Percentiles rank a stretch among this genome's conserved stretches.
Evolutionary conservation across 768 basidiomycete species (phyloP).

Genomic region (Gelatoporia subvermispora): DNA sequence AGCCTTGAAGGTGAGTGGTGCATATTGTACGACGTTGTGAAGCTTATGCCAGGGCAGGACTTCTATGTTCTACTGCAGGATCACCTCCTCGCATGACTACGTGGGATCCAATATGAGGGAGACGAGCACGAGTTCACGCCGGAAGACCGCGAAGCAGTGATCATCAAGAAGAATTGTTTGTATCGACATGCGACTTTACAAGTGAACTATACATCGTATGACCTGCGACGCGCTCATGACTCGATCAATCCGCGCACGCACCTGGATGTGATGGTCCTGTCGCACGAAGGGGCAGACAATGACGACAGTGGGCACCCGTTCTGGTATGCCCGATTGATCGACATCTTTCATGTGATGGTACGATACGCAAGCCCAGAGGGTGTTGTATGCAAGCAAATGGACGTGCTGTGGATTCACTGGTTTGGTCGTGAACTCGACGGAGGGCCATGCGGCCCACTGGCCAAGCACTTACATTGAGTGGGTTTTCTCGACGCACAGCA

Average conservation of each 20-base stretch:
- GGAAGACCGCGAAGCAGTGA: conserved; percentile 7
- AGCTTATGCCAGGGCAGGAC: conserved; percentile 12
- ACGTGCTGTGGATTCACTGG: conserved; percentile 39
- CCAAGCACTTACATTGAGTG: conserved; percentile 29
- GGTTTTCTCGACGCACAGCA: conserved; percentile 31
- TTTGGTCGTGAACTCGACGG: conserved; percentile 24
- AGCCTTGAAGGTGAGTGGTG: conserved; percentile 21
- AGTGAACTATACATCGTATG: conserved; percentile 40
- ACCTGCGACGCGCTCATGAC: conserved; percentile 37
- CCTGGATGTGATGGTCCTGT: conserved; percentile 26
- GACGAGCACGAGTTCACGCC: conserved; percentile 24
- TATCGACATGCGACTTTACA: conserved; percentile 28
- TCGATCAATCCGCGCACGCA: conserved; percentile 33
- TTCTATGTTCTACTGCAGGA: conserved; percentile 27
- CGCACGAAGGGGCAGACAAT: too few relatives aligned
- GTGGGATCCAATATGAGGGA: conserved; percentile 16
- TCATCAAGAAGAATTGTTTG: conserved; percentile 19
- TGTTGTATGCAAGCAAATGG: conserved; percentile 10
- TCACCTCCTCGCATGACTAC: conserved; percentile 26
- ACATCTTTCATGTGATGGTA: conserved; percentile 25
- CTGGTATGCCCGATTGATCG: conserved; percentile 25
- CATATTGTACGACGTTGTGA: not conserved
- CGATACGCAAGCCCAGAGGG: conserved; percentile 1
- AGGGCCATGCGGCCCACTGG: conserved; percentile 21
- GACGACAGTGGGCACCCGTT: conserved; percentile 18